Base-by-base conservation (phyloP, 305 asterid species). In the Fraxinus latifolia region DNA sequence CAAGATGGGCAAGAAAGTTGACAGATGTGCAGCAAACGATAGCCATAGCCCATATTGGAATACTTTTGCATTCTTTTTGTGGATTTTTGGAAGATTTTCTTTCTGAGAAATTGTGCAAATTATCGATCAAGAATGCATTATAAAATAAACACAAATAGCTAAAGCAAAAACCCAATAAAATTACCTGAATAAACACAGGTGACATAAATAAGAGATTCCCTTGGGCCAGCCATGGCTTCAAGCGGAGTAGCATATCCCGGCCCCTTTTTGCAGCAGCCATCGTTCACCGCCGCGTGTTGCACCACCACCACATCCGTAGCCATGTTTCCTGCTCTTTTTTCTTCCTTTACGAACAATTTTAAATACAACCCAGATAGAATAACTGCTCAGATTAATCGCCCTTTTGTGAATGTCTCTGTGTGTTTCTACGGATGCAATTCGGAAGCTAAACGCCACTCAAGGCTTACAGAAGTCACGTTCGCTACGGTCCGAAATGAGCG, bases 181-280 rank as follows among this genome's bases (percentile, higher is more conserved):
- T 44, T 83, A 95, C 99, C 99, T 47, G 93, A 83, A 80, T 95
- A 95, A 33, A 95, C 81, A 82, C 97, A 94, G 73, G 99, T 95
- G 74, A 95, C 98, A 83, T 95, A 95, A 39, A 95, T 89, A 34
- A 95, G 97, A 83, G 94, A 67, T 82, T 95, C 99, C 70, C 84
- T 90, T 29, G 98, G 97, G 77, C 99, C 99, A 86, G 95, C 77
- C 97, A 95, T 95, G 85, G 99, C 99, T 6, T 90, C 93, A 72
- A 92, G 88, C 3, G 99, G 99, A 79, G 90, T 81, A 78, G 97
- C 94, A 84, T 94, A 95, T 1, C 99, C 99, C 0, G 99, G 99
- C 3, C 98, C 99, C 82, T 81, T 89, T 77, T 84, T 82, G 86
- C 96, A 91, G 83, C 93, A 87, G 6, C 86, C 95, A 67, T 81